These are phyloP conservation scores for maize (Zea mays) DNA, from an alignment of 176 grass and related monocot species.

Conservation along the genomic window Zm-B73-REFERENCE-NAM-5.0 NC_050096.1:289857501-289858000, in stretches of 20 bases:
- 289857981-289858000: slow-evolving; percentile 14
- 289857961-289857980: slow-evolving; percentile 92
- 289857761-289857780: slow-evolving; percentile 75
- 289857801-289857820: slow-evolving; percentile 96
- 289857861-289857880: not conserved
- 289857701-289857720: not conserved
- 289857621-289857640: slow-evolving; percentile 95
- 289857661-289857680: slow-evolving; percentile 67
- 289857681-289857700: not conserved
- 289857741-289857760: slow-evolving; percentile 87
- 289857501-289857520: slow-evolving; percentile 73
- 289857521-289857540: slow-evolving; percentile 92
- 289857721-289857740: not conserved
- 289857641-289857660: slow-evolving; percentile 85
- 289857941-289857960: slow-evolving; percentile 81
- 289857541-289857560: slow-evolving; percentile 78
- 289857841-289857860: slow-evolving; percentile 48
- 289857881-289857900: slow-evolving; percentile 2
- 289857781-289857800: slow-evolving; percentile 92
- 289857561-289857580: slow-evolving; percentile 69
- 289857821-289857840: slow-evolving; percentile 82
- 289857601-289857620: slow-evolving; percentile 82
- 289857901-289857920: slow-evolving; percentile 15
- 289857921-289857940: slow-evolving; percentile 66
- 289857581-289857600: slow-evolving; percentile 78